phyloP scores from a whole-genome alignment of 2,329 filamentous ascomycete species.

The Coniochaeta sp. region DNA sequence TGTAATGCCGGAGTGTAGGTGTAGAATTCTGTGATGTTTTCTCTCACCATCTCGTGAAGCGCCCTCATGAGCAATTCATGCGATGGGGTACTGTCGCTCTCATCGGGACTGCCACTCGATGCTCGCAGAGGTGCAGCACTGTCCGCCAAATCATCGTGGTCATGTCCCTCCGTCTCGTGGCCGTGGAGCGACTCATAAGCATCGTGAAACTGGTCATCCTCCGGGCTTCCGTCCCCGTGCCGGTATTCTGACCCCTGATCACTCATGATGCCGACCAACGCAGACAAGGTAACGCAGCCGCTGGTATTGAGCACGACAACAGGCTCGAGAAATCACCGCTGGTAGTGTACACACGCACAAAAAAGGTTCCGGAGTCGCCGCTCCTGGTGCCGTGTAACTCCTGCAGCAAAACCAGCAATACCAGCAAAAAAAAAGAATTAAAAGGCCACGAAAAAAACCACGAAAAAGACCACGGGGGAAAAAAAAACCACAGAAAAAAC shows the following conservation, averaged over 20 bases:
- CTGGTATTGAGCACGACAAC: not conserved
- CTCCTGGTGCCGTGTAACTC: not conserved
- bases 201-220: not conserved
- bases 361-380: not conserved
- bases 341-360: not conserved
- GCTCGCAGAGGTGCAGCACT: not conserved
- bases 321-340: not conserved
- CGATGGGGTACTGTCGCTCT: no score
- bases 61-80: no score
- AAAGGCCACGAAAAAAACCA: no score
- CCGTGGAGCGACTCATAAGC: not conserved
- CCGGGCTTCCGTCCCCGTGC: not conserved
- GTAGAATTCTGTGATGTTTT: no score
- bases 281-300: not conserved
- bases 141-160: not conserved
- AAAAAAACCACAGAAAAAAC: not conserved
- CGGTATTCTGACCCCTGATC: not conserved
- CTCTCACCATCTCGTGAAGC: no score
- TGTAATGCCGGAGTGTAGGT: no score
- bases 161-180: not conserved
- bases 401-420: no score
- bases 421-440: no score
- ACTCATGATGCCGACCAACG: not conserved
- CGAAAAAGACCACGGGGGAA: no score
- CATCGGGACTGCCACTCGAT: not conserved